phyloP scores from a whole-genome alignment of 176 grass and related monocot genomes.

The Carex cristatella region DNA sequence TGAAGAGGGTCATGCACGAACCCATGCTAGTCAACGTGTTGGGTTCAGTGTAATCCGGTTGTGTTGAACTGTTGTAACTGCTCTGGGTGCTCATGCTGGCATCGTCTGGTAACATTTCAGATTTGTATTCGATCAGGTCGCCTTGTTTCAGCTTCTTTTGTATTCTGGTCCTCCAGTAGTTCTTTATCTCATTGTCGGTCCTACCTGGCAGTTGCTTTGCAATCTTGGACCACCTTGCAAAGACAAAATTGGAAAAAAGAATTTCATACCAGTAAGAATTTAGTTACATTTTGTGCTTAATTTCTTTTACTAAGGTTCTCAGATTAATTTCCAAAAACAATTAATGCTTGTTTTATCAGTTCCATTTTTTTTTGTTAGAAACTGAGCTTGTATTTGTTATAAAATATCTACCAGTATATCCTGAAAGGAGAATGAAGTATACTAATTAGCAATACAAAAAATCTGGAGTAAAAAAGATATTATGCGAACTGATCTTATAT shows the following conservation, averaged over 20 bases:
- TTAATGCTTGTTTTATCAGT: not conserved
- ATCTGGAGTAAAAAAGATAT: not conserved
- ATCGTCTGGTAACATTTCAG: constrained; percentile 10
- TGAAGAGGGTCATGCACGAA: not conserved
- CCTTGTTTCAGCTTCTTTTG: constrained; percentile 34
- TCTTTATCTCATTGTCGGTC: constrained; percentile 77
- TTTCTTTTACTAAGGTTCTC: not conserved
- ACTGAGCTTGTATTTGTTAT: not conserved
- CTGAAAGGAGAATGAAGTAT: not conserved
- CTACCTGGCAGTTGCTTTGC: constrained; percentile 57
- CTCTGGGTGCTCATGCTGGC: constrained; percentile 2
- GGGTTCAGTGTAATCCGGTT: not conserved
- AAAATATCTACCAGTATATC: not conserved
- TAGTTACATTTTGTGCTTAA: not conserved
- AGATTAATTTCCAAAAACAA: not conserved
- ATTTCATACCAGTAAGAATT: not conserved
- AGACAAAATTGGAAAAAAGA: not conserved
- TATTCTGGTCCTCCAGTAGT: constrained; percentile 69
- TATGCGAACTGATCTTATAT: not conserved
- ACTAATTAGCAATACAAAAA: not conserved
- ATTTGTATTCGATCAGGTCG: not conserved
- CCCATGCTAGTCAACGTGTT: not conserved
- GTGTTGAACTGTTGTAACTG: not conserved
- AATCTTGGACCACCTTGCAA: constrained; percentile 63
- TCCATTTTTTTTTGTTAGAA: not conserved